A percentile compares a stretch with the other conserved stretches of the same genome.
Evolutionary conservation across 441 rosid genomes (phyloP).

Genomic region (Adansonia madagascariensis): DNA sequence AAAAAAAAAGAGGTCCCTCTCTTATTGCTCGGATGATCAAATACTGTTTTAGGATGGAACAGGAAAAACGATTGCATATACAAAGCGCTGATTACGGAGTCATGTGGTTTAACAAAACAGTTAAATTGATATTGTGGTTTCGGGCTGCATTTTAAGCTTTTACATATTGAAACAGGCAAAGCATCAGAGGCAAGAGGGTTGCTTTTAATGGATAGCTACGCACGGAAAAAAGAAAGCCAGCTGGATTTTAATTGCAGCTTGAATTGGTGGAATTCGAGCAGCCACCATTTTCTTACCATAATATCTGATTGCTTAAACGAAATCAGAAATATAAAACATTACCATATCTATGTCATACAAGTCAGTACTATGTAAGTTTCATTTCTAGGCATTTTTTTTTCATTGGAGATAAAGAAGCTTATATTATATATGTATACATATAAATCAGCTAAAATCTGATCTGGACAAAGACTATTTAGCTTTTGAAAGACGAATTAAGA

Average conservation of each 20-base stretch:
- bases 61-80: background rate
- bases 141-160: background rate
- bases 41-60: background rate
- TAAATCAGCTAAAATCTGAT: slow-evolving; percentile 15
- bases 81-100: background rate
- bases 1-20: background rate
- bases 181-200: background rate
- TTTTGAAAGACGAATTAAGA: slow-evolving; percentile 14
- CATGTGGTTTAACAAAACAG: background rate
- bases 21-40: background rate
- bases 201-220: background rate
- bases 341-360: slow-evolving; percentile 19
- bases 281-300: background rate
- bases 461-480: background rate
- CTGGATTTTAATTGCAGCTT: background rate
- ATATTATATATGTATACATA: slow-evolving; percentile 17
- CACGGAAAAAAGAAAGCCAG: background rate
- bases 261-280: slow-evolving; percentile 4
- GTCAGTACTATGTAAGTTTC: slow-evolving; percentile 20
- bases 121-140: background rate
- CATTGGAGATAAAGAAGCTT: slow-evolving; percentile 17
- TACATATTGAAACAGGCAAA: background rate
- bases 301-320: slow-evolving; percentile 7
- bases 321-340: background rate
- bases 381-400: slow-evolving; percentile 7